Base-by-base conservation (phyloP, 495 filamentous ascomycete genomes). In the Barbatosphaeria neglecta region DNA sequence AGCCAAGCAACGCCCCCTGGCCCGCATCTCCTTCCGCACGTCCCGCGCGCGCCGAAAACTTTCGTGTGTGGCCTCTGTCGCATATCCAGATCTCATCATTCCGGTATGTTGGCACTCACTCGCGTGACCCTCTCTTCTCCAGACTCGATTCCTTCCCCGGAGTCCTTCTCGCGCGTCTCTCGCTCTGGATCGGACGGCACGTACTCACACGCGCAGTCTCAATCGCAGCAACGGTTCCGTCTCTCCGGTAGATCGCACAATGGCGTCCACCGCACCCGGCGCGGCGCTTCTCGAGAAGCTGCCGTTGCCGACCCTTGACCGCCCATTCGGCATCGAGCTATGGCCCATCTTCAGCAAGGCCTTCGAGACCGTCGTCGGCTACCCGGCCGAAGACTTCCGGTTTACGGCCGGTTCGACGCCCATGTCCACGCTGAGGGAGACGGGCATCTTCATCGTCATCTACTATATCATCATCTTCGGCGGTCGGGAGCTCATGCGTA, bases 291-390 rank as follows among this genome's bases (percentile, higher is more conserved):
- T 84, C 50, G 76, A 84, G 54, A 60, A 79, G 49, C 53, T 90
- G 43, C 82, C 82, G 43, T 42, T 81, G 45, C 90, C 90, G 22
- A 86, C 86, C 28, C 72, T 96, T 53, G 90, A 96, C 62, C 78
- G 85, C 54, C 92, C 92, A 11, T 96, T 98, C 61, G 92, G 90
- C 59, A 72, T 96, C 49, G 70, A 84, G 37, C 66, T 97, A 66
- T 98, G 92, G 92, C 90, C 92, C 49, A 77, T 92, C 67, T 98
- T 97, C 77, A 82, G 82, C 69, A 80, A 86, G 68, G 80, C 75
- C 56, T 96, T 83, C 67, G 79, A 82, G 62, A 59, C 64, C 28
- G 76, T 86, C 40, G 75, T 73, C 45, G 90, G 90, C 51, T 84
- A 81, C 60, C 72, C 77, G 43, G 78, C 84, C 43, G 74, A 83